These are phyloP conservation scores for Tolypocladium tundrense DNA, from an alignment of 2,329 filamentous ascomycete species.

Conservation along the genomic window DNA sequence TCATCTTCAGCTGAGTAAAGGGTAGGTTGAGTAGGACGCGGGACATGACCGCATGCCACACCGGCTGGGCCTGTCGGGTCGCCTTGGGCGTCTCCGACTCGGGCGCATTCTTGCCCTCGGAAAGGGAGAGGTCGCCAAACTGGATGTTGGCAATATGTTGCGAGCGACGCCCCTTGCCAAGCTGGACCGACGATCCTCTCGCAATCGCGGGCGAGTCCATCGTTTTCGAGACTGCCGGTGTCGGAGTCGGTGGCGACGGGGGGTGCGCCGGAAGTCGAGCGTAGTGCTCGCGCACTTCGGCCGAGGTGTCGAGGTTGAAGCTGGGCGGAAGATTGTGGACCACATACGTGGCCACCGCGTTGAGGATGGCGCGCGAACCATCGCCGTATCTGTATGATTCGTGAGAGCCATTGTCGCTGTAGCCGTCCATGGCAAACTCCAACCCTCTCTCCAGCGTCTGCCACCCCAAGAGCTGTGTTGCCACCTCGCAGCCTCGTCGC, in stretches of 20 bases:
- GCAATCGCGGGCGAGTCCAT: constrained; percentile 18
- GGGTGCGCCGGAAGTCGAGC: constrained; percentile 26
- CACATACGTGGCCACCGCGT: constrained; percentile 47
- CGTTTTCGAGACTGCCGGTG: constrained; percentile 4
- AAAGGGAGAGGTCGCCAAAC: constrained; percentile 55
- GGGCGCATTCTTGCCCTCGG: constrained; percentile 13
- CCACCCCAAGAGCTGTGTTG: constrained; percentile 49
- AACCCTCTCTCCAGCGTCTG: constrained; percentile 51
- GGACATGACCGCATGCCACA: constrained; percentile 44
- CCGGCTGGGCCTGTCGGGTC: constrained; percentile 14
- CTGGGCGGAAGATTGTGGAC: constrained; percentile 47
- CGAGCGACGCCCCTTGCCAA: constrained; percentile 30
- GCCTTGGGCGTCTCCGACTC: constrained; percentile 20
- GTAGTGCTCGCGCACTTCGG: constrained; percentile 23
- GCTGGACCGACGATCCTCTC: constrained; percentile 24
- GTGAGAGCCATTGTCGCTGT: constrained; percentile 22
- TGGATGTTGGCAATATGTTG: constrained; percentile 52
- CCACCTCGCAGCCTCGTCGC: constrained; percentile 48
- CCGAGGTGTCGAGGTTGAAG: constrained; percentile 46
- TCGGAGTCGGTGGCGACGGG: constrained; percentile 7
- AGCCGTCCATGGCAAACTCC: constrained; percentile 41
- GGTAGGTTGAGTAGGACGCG: constrained; percentile 61
- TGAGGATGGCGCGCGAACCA: constrained; percentile 43
- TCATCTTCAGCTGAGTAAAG: constrained; percentile 52
- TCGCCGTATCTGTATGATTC: constrained; percentile 41